phyloP scores from a whole-genome alignment of 1,139 yeast genomes.

The Magnusiomyces tetraspermus region DNA sequence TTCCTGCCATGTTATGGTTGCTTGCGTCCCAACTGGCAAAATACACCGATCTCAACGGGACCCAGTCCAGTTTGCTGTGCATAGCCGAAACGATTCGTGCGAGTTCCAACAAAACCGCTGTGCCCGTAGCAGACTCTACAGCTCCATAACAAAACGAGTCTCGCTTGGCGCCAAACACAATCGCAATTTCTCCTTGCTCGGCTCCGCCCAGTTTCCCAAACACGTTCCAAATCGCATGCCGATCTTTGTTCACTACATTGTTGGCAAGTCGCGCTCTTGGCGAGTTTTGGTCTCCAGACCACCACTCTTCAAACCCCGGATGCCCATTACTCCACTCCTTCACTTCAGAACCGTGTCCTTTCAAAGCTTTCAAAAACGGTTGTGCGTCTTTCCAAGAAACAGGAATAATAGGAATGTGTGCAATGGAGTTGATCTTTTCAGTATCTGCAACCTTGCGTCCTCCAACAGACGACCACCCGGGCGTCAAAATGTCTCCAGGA shows the following conservation, averaged over 20 bases:
- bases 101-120: slow-evolving; percentile 61
- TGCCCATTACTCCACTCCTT: slow-evolving; percentile 23
- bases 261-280: slow-evolving; percentile 37
- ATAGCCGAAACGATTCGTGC: slow-evolving; percentile 62
- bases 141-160: slow-evolving; percentile 77
- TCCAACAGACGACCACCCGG: slow-evolving; percentile 59
- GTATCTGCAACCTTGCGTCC: slow-evolving; percentile 31
- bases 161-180: slow-evolving; percentile 76
- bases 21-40: slow-evolving; percentile 84
- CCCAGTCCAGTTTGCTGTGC: slow-evolving; percentile 62
- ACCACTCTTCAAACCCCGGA: slow-evolving; percentile 35
- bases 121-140: slow-evolving; percentile 63
- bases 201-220: slow-evolving; percentile 69
- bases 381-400: slow-evolving; percentile 63
- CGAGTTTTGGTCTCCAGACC: slow-evolving; percentile 37
- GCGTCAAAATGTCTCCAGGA: slow-evolving; percentile 73
- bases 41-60: slow-evolving; percentile 71
- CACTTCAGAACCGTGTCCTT: slow-evolving; percentile 40
- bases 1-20: slow-evolving; percentile 75
- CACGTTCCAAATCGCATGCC: slow-evolving; percentile 70
- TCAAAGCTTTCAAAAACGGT: slow-evolving; percentile 40
- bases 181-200: slow-evolving; percentile 66
- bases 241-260: slow-evolving; percentile 43
- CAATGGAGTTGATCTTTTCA: slow-evolving; percentile 46
- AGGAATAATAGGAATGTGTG: slow-evolving; percentile 69